Conservation (phyloP, 2,329 filamentous ascomycete genomes). For the Emericellopsis atlantica region DNA sequence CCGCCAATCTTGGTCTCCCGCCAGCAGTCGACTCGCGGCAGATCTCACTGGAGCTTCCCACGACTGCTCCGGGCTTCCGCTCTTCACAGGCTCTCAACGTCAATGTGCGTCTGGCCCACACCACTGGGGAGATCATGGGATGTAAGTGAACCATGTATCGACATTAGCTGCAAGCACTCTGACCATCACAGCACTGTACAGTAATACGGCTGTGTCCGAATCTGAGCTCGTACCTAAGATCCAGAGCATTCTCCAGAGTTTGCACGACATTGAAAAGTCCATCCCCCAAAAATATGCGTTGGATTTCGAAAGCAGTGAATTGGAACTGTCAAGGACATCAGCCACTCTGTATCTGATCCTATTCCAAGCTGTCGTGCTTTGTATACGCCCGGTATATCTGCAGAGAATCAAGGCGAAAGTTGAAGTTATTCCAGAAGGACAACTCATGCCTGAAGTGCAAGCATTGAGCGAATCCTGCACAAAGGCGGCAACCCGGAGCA, state of each 20-base stretch:
- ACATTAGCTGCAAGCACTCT: not conserved
- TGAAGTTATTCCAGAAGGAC: conserved; percentile 2
- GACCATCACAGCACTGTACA: conserved; percentile 10
- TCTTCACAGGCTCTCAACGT: conserved; percentile 11
- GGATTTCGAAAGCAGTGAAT: conserved; percentile 9
- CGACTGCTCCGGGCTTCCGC: conserved; percentile 10
- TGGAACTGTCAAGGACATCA: conserved; percentile 9
- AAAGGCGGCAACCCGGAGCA: conserved; percentile 12
- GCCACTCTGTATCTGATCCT: conserved; percentile 14
- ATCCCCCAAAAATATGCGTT: conserved; percentile 9
- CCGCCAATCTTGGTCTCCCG: conserved; percentile 12
- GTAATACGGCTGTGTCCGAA: conserved; percentile 9
- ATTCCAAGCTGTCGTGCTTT: conserved; percentile 15
- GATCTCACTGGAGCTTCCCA: conserved; percentile 11
- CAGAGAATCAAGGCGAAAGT: conserved; percentile 12
- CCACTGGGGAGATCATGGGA: conserved; percentile 14
- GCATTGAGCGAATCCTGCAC: conserved; percentile 11
- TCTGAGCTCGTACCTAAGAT: conserved; percentile 12
- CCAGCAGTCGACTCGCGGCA: conserved; percentile 13
- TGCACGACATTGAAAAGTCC: conserved; percentile 11
- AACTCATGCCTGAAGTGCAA: conserved; percentile 7
- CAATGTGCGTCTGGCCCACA: conserved; percentile 12
- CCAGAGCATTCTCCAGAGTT: conserved; percentile 7
- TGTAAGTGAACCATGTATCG: conserved; percentile 5
- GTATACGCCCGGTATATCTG: conserved; percentile 12